Conservation (phyloP, 2,329 filamentous ascomycete genomes). For the Zopfia rhizophila region DNA sequence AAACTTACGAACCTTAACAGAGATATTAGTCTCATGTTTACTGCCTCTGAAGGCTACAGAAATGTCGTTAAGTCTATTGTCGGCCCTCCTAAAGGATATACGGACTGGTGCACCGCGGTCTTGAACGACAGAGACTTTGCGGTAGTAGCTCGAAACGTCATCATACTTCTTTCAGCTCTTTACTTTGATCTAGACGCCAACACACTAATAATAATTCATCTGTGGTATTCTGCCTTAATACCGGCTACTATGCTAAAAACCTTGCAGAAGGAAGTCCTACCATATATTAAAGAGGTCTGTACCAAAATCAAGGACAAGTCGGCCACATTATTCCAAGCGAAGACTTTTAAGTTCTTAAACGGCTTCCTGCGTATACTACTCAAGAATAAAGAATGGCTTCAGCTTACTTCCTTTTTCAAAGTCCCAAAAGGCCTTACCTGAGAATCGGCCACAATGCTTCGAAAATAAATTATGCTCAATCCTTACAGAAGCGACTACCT, state of each 20-base stretch:
- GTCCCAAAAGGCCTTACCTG: conserved; percentile 35
- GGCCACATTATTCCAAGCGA: conserved; percentile 33
- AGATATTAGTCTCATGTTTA: conserved; percentile 48
- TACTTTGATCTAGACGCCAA: conserved; percentile 28
- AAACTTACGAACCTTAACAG: conserved; percentile 37
- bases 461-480: conserved; percentile 41
- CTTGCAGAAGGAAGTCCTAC: conserved; percentile 37
- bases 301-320: conserved; percentile 43
- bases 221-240: conserved; percentile 60
- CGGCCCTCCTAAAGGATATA: conserved; percentile 43
- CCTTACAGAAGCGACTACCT: conserved; percentile 43
- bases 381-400: conserved; percentile 42
- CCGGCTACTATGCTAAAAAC: conserved; percentile 28
- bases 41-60: conserved; percentile 57
- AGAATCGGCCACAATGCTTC: conserved; percentile 31
- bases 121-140: conserved; percentile 56
- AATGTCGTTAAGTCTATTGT: conserved; percentile 56
- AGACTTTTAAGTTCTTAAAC: conserved; percentile 43
- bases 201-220: conserved; percentile 51
- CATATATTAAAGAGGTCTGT: conserved; percentile 48
- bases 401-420: conserved; percentile 37
- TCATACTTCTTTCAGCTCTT: conserved; percentile 52
- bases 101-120: conserved; percentile 29
- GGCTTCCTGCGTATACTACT: conserved; percentile 41
- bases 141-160: conserved; percentile 53